Conservation (phyloP, 225 moss, liverwort and hornwort species). For the Ulota crispa region DNA sequence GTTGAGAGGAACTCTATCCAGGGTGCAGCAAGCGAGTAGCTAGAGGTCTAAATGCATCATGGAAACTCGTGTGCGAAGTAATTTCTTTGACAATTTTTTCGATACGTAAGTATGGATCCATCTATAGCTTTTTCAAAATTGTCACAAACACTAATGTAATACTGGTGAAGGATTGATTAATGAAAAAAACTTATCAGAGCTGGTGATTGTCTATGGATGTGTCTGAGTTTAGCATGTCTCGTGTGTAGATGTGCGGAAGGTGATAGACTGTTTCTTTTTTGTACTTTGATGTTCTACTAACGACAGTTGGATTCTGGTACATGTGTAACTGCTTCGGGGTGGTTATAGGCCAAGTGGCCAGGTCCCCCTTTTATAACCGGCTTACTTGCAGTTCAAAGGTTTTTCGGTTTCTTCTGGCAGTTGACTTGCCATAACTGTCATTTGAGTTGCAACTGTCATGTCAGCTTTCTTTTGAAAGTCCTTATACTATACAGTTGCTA, state of each 20-base stretch:
- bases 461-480: slow-evolving; percentile 2
- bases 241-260: slow-evolving; percentile 6
- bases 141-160: slow-evolving; percentile 35
- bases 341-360: slow-evolving; percentile 16
- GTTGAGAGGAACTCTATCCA: slow-evolving; percentile 28
- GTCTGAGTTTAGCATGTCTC: neutral
- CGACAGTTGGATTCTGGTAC: slow-evolving; percentile 19
- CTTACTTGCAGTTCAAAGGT: slow-evolving; percentile 15
- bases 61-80: slow-evolving; percentile 36
- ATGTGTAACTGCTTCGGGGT: slow-evolving; percentile 32
- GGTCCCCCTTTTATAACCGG: slow-evolving; percentile 23
- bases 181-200: slow-evolving; percentile 25
- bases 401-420: slow-evolving; percentile 18
- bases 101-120: slow-evolving; percentile 19
- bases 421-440: slow-evolving; percentile 20
- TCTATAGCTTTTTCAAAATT: slow-evolving; percentile 7
- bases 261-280: slow-evolving; percentile 15
- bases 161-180: slow-evolving; percentile 25
- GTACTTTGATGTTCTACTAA: neutral
- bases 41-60: slow-evolving; percentile 26
- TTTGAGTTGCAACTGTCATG: neutral
- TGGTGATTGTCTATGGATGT: neutral
- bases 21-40: slow-evolving; percentile 20
- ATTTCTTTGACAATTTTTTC: slow-evolving; percentile 21
- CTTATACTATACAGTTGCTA: neutral